Evolutionary conservation across 2,329 filamentous ascomycete genomes (phyloP).

Genomic region (Fusarium fujikuroi): DNA sequence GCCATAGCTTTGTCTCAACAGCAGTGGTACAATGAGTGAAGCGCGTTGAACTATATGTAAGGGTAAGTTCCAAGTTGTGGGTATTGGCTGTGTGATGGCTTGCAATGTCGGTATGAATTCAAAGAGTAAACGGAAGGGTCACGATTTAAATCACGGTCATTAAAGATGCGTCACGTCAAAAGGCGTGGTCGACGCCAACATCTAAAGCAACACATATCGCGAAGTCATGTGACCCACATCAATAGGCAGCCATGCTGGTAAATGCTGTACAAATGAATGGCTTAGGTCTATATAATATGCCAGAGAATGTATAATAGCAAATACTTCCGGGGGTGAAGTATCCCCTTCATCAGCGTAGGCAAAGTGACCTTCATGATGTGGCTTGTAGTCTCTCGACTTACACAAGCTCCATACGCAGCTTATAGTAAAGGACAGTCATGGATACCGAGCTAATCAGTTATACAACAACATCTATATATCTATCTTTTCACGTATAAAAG

Average conservation of each 20-base stretch:
- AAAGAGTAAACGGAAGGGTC: background rate
- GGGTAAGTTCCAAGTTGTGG: background rate
- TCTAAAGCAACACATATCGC: constrained; percentile 47
- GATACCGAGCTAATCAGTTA: background rate
- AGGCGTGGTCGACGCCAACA: constrained; percentile 38
- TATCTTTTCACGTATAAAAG: too few species aligned
- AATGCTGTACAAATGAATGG: background rate
- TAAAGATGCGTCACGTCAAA: constrained; percentile 30
- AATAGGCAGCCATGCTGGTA: background rate
- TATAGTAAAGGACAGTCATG: background rate
- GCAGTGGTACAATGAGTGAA: background rate
- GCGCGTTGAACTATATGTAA: background rate
- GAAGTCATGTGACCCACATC: constrained; percentile 42
- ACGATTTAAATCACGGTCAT: constrained; percentile 2
- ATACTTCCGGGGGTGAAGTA: background rate
- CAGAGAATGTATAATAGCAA: background rate
- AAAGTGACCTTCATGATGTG: background rate
- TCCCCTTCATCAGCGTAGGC: background rate
- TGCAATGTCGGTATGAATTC: background rate
- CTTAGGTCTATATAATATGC: background rate
- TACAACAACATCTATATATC: background rate
- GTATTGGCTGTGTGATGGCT: background rate
- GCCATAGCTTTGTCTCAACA: constrained; percentile 17
- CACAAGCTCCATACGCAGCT: background rate
- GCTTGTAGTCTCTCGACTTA: background rate